Evolutionary conservation across 257 asterid genomes (phyloP).

Genomic region (Solanum tarapatanum): DNA sequence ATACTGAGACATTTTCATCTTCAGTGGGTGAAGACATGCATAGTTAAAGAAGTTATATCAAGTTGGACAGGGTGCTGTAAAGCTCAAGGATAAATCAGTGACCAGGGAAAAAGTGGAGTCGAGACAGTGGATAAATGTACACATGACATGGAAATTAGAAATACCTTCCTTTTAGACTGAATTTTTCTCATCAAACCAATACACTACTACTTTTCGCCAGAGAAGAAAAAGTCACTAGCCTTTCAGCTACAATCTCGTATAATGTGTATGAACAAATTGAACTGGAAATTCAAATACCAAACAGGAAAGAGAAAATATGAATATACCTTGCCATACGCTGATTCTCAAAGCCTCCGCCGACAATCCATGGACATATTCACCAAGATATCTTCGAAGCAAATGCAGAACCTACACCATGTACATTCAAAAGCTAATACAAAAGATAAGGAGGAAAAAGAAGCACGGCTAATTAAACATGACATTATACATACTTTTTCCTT

Average conservation of each 20-base stretch:
- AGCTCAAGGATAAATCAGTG: background rate
- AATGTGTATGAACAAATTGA: background rate
- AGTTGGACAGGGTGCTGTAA: background rate
- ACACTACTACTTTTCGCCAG: background rate
- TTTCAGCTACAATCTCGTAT: background rate
- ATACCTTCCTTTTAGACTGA: background rate
- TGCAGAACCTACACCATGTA: conserved; percentile 64
- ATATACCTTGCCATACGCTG: conserved; percentile 93
- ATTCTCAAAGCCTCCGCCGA: conserved; percentile 95
- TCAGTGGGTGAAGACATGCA: background rate
- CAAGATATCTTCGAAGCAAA: conserved; percentile 95
- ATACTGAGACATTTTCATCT: background rate
- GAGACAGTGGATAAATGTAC: background rate
- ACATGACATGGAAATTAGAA: background rate
- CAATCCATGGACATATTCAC: conserved; percentile 97
- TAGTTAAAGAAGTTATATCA: background rate
- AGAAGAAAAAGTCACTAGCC: background rate
- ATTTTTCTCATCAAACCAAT: background rate
- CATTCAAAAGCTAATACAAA: background rate
- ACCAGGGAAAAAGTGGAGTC: background rate
- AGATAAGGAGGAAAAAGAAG: background rate
- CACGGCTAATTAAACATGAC: background rate
- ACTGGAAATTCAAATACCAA: background rate
- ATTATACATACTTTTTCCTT: background rate
- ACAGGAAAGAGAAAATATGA: background rate